Evolutionary conservation across 768 basidiomycete species (phyloP), one percentile per base, ranked within the genome.

Genomic region (Russula vinacea): DNA sequence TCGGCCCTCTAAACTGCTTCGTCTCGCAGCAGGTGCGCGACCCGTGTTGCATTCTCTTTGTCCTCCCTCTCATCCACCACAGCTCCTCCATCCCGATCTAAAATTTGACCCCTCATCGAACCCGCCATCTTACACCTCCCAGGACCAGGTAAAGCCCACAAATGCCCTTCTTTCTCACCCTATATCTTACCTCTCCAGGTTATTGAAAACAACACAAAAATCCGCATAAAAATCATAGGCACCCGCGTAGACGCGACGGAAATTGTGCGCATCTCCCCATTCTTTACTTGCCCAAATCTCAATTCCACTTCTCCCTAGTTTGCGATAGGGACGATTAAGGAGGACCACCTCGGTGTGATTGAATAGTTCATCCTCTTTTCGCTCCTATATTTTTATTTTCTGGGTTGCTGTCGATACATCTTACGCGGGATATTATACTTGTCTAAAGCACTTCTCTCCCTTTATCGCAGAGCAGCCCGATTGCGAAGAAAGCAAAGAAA

Each of bases 161-260:
- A 32, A 40, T 11, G 22, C 14, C 10, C 32, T 26, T 26, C 17
- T 32, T n/a, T 11, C 33, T 22, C 33, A 16, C 8, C 19, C 22
- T 4, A 17, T 40, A 44, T 55, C 54, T 5, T 37, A 13, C 26
- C 8, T 26, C 37, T 26, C 29, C n/a, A 93, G 90, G 89, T 93
- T 67, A 95, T 98, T 66, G 92, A 95, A 74, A 95, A 94, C 76
- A 92, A 94, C 68, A 92, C 92, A 0, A 85, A 87, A 58, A 87
- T 98, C 55, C 86, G 97, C 44, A 82, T 98, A 75, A 96, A 98
- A 77, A 93, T 99, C 50, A 95, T 99, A n/a, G 97, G 97, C 37
- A 97, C 94, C 26, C 86, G 95, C 72, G 92, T 98, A 4, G 97
- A 99, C 73, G 94, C 95, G 39, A 98, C 94, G 26, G 95, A 98